These are phyloP conservation scores for Medicago lupulina DNA, from an alignment of 306 rosid genomes.

Conservation along the genomic window DNA sequence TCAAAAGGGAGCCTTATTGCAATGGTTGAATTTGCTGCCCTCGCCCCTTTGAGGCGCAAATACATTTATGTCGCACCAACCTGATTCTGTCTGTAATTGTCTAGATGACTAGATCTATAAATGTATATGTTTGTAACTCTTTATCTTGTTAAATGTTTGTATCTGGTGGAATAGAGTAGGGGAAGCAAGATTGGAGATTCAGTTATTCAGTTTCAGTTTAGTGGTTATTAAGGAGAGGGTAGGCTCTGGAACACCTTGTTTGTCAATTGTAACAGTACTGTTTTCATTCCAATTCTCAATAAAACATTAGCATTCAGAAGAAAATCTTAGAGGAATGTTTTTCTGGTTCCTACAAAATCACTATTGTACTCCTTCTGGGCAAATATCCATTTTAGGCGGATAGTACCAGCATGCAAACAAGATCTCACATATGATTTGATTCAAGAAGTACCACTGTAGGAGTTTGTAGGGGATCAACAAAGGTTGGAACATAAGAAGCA, in stretches of 20 bases:
- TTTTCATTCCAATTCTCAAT: background rate
- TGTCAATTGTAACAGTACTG: background rate
- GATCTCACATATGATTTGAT: background rate
- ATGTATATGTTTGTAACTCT: no score
- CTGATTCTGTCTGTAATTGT: no score
- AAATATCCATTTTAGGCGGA: background rate
- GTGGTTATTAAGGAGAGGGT: background rate
- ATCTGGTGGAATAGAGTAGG: no score
- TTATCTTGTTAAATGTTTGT: no score
- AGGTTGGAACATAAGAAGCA: background rate
- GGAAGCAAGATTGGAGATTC: no score
- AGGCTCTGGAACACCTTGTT: background rate
- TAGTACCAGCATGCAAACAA: background rate
- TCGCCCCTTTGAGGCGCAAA: no score
- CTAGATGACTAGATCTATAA: no score
- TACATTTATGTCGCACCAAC: no score
- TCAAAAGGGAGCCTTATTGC: no score
- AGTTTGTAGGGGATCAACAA: background rate
- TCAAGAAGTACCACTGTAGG: background rate
- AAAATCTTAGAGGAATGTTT: background rate
- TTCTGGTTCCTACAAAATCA: background rate
- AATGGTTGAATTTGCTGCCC: no score
- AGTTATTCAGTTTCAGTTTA: no score
- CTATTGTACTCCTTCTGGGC: background rate
- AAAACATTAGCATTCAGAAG: background rate